phyloP scores from a whole-genome alignment of 176 grass and related monocot species.

The Triticum turgidum region DNA sequence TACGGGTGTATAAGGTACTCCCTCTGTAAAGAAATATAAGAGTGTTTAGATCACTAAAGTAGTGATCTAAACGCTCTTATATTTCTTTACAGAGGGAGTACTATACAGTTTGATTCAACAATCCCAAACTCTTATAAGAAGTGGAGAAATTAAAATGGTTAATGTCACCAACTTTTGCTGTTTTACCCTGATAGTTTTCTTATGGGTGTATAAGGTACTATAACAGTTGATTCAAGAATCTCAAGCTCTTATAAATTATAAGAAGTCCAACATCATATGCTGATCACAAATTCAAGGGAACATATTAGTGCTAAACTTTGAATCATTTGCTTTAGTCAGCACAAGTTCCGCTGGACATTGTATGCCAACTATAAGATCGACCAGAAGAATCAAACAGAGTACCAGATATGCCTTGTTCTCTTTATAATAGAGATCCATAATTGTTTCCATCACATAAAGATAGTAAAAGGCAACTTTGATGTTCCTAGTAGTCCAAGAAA shows the following conservation, averaged over 20 bases:
- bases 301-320: background rate
- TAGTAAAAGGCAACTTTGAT: background rate
- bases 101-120: too few relatives aligned
- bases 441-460: background rate
- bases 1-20: too few relatives aligned
- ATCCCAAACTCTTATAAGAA: too few relatives aligned
- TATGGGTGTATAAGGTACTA: background rate
- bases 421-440: background rate
- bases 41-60: too few relatives aligned
- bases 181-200: background rate
- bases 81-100: too few relatives aligned
- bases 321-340: slow-evolving; percentile 9
- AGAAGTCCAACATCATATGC: background rate
- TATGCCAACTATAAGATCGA: background rate
- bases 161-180: too few relatives aligned
- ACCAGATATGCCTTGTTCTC: background rate
- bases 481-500: background rate
- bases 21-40: too few relatives aligned
- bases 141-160: too few relatives aligned
- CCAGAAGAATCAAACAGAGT: background rate
- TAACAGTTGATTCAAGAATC: slow-evolving; percentile 1
- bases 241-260: background rate
- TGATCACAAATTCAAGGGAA: slow-evolving; percentile 9
- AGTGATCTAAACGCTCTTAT: too few relatives aligned
- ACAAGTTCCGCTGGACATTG: background rate